These are phyloP conservation scores for Vigna hirtella DNA, from an alignment of 306 rosid genomes.

Conservation along the genomic window DNA sequence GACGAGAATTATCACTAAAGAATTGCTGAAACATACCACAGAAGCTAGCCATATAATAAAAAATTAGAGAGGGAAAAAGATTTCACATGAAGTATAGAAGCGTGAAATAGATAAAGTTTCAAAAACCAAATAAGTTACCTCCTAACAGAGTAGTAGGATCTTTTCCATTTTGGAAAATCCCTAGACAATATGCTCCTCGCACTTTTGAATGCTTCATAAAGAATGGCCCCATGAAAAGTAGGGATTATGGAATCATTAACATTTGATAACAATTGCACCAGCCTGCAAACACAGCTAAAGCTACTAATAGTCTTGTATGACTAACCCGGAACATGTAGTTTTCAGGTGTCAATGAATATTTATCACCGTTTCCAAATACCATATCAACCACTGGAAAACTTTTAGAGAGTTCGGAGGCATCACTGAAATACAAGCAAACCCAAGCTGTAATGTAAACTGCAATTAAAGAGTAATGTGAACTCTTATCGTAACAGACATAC, in stretches of 20 bases:
- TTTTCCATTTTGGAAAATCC: constrained; percentile 86
- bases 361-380: constrained; percentile 83
- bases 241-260: constrained; percentile 27
- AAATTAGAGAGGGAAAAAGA: constrained; percentile 24
- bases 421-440: constrained; percentile 57
- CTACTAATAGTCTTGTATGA: constrained; percentile 20
- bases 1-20: constrained; percentile 23
- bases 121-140: constrained; percentile 56
- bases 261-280: constrained; percentile 36
- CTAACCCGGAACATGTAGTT: constrained; percentile 90
- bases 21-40: constrained; percentile 20
- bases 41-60: constrained; percentile 28
- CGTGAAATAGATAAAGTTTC: constrained; percentile 33
- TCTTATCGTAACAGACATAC: constrained; percentile 53
- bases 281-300: constrained; percentile 35
- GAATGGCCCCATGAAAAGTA: constrained; percentile 46
- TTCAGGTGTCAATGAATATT: constrained; percentile 84
- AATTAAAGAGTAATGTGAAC: constrained; percentile 19
- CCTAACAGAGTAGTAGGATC: constrained; percentile 96
- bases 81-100: constrained; percentile 25
- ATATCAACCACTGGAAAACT: constrained; percentile 87
- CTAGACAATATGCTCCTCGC: constrained; percentile 90
- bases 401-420: constrained; percentile 65
- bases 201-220: constrained; percentile 86
- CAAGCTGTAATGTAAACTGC: constrained; percentile 43